Base-by-base conservation (phyloP, 2,329 filamentous ascomycete genomes). In the Verticillium tricorpus region DNA sequence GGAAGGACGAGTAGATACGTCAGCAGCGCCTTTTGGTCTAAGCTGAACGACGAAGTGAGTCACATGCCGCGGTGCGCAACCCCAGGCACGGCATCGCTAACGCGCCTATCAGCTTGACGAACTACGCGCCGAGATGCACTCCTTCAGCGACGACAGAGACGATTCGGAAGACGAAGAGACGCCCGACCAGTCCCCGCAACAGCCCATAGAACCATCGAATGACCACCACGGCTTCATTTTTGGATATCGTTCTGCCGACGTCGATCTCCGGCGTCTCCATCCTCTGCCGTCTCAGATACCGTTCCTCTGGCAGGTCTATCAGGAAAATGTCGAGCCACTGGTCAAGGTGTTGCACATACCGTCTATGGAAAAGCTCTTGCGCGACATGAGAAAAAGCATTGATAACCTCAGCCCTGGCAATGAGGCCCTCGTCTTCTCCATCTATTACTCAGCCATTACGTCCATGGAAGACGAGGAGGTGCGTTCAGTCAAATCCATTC, bases 1-100 rank as follows among this genome's bases (percentile, higher is more conserved):
- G 88, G 87, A 45, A 85, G 85, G 63, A 89, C 85, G 57, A 87
- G 85, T 61, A 80, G 89, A 70, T 93, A 93, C 71, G 85, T 93
- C 67, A 91, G 89, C 76, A 91, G 86, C 71, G 88, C 85, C 7
- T 91, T 93, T 69, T 92, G 89, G 89, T 85, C 89, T 22, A 90
- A 85, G 64, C 80, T 93, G 59, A 90, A 88, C 63, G 90, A 92
- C 60, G 89, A 93, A 80, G 87, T 89, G 74, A 60, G 76, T 67
- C 57, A 57, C 45, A 12, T 5, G 14, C 17, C 2, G 45, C 19
- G 7, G 45, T 50, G 45, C n/a, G 45, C n/a, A 14, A 35, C 17
- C 25, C 6, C 11, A 7, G 9, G 2, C 28, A 8, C 5, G 8
- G 12, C 28, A 32, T n/a, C 12, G 54, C 25, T 56, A n/a, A 56